These are phyloP conservation scores for Suillus sp. DNA, from an alignment of 768 basidiomycete genomes.

Conservation along the genomic window DNA sequence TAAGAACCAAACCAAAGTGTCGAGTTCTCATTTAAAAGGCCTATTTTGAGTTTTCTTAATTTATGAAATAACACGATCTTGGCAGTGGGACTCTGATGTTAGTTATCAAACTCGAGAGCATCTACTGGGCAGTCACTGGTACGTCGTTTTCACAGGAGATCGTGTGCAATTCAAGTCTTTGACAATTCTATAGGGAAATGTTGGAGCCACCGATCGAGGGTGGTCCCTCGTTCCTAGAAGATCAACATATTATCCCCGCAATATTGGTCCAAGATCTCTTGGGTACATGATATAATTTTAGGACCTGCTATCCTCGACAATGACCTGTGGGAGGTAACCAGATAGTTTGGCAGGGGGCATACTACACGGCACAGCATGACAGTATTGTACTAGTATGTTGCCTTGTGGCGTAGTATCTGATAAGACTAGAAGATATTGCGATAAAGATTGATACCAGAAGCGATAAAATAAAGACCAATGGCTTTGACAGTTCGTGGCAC, in stretches of 20 bases:
- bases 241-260: constrained; percentile 88
- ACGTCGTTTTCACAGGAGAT: constrained; percentile 33
- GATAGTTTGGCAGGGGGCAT: neutral
- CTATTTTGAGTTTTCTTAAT: constrained; percentile 88
- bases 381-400: neutral
- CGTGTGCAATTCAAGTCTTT: neutral
- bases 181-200: constrained; percentile 69
- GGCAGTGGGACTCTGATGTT: constrained; percentile 83
- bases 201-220: constrained; percentile 77
- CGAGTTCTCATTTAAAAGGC: constrained; percentile 87
- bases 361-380: neutral
- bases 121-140: constrained; percentile 89
- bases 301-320: constrained; percentile 94
- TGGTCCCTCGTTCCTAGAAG: constrained; percentile 93
- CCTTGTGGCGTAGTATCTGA: neutral
- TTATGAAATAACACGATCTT: constrained; percentile 84
- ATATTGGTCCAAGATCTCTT: constrained; percentile 80
- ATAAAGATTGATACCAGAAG: neutral
- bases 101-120: constrained; percentile 88
- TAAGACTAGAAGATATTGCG: neutral
- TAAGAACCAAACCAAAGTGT: constrained; percentile 93
- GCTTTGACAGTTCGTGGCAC: constrained; percentile 72
- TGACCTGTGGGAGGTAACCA: constrained; percentile 90
- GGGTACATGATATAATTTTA: constrained; percentile 31
- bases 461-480: constrained; percentile 36